A percentile compares a stretch with the other conserved stretches of the same genome.
Evolutionary conservation across 805 yeast species (phyloP).

Genomic region (Clavispora carvajalis): DNA sequence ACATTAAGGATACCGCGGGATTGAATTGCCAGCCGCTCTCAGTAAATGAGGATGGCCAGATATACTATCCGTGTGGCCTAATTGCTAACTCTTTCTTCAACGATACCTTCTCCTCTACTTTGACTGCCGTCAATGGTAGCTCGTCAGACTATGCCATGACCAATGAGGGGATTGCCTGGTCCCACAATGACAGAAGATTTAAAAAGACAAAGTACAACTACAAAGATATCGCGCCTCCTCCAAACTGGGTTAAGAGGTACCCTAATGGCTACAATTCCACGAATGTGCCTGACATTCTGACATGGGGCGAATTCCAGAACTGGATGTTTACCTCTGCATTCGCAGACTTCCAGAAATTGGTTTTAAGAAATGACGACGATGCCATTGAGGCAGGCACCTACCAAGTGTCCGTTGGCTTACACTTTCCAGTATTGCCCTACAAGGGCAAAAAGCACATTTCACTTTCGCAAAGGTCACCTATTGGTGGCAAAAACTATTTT

Average conservation of each 20-base stretch:
- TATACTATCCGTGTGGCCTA: slow-evolving; percentile 75
- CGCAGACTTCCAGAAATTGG: slow-evolving; percentile 43
- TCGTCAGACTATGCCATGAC: slow-evolving; percentile 28
- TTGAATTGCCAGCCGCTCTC: slow-evolving; percentile 42
- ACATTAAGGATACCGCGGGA: slow-evolving; percentile 38
- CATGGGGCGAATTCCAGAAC: slow-evolving; percentile 42
- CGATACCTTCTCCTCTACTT: slow-evolving; percentile 49
- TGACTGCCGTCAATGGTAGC: slow-evolving; percentile 35
- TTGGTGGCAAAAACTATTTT: slow-evolving; percentile 74
- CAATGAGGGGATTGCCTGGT: slow-evolving; percentile 39
- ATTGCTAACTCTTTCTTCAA: slow-evolving; percentile 78
- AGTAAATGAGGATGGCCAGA: slow-evolving; percentile 37
- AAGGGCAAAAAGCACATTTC: slow-evolving; percentile 65
- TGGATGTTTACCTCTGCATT: slow-evolving; percentile 44
- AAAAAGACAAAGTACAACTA: slow-evolving; percentile 36
- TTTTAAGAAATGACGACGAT: slow-evolving; percentile 56
- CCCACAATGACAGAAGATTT: slow-evolving; percentile 32
- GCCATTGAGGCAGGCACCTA: slow-evolving; percentile 53
- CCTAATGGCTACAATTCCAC: slow-evolving; percentile 40
- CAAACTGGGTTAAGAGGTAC: slow-evolving; percentile 39
- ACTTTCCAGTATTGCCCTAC: slow-evolving; percentile 71
- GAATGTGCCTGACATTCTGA: slow-evolving; percentile 40
- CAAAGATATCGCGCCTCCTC: slow-evolving; percentile 39
- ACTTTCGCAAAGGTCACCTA: slow-evolving; percentile 62
- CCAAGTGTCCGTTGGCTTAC: slow-evolving; percentile 61